Evolutionary conservation across 768 basidiomycete species (phyloP).

Genomic region (Phanerochaete sordida): DNA sequence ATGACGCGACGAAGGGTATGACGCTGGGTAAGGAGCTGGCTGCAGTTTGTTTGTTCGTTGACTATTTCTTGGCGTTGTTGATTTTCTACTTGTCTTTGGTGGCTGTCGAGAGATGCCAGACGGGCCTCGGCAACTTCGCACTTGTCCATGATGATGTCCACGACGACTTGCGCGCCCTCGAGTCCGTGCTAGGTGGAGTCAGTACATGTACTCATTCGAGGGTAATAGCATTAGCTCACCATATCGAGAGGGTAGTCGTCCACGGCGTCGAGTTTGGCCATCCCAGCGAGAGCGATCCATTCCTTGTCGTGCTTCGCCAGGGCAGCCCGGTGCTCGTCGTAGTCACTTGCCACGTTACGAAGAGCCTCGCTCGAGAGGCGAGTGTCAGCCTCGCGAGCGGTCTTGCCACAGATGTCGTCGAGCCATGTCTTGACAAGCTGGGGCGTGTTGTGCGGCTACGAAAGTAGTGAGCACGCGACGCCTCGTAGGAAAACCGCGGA

Average conservation of each 20-base stretch:
- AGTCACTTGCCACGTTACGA: neutral
- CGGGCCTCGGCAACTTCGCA: neutral
- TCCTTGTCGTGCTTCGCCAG: neutral
- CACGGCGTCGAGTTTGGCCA: neutral
- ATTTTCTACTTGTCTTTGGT: neutral
- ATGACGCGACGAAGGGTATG: neutral
- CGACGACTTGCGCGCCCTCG: neutral
- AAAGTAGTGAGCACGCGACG: too few relatives aligned
- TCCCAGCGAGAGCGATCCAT: neutral
- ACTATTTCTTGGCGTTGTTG: neutral
- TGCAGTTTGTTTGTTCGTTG: neutral
- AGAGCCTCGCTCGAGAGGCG: neutral
- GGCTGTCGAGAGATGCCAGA: neutral
- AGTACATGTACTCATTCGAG: too few relatives aligned
- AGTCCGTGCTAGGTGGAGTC: neutral
- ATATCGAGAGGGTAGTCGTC: neutral
- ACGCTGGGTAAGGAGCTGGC: neutral
- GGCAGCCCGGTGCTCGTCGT: neutral
- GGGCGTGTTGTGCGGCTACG: neutral
- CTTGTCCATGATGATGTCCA: neutral
- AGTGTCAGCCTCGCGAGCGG: neutral
- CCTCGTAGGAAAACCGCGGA: neutral
- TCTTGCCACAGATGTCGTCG: neutral
- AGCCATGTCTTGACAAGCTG: neutral
- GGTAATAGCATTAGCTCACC: too few relatives aligned